Percentiles rank a stretch among this genome's conserved stretches.
Evolutionary conservation across 345 rosid species (phyloP).

Genomic region (Dipteronia dyeriana): DNA sequence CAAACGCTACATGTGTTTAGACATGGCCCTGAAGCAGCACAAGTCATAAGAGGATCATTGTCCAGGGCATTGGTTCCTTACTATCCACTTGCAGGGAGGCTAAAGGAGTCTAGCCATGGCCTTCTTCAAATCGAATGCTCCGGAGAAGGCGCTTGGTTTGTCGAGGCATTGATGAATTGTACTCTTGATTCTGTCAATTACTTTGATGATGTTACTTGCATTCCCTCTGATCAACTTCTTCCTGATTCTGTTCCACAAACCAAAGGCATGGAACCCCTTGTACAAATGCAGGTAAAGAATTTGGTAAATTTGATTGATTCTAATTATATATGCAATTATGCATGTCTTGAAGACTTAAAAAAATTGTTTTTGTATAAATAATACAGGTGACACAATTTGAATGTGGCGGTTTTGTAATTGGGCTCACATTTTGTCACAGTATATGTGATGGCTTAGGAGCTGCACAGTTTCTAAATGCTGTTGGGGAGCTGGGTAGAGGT

Average conservation of each 20-base stretch:
- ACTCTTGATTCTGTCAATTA: slow-evolving; percentile 38
- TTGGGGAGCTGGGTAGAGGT: slow-evolving; percentile 60
- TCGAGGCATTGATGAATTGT: slow-evolving; percentile 44
- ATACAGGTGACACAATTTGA: slow-evolving; percentile 57
- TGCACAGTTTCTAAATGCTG: slow-evolving; percentile 64
- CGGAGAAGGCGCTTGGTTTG: slow-evolving; percentile 46
- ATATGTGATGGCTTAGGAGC: slow-evolving; percentile 74
- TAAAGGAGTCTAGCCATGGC: slow-evolving; percentile 32
- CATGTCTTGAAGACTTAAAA: too few relatives aligned
- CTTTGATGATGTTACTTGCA: slow-evolving; percentile 34
- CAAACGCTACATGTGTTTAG: slow-evolving; percentile 50
- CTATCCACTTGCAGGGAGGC: slow-evolving; percentile 59
- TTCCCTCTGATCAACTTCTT: slow-evolving; percentile 47
- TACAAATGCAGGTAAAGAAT: slow-evolving; percentile 59
- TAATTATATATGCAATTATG: too few relatives aligned
- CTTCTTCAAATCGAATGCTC: slow-evolving; percentile 48
- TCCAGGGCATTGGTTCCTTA: slow-evolving; percentile 57
- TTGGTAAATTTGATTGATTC: too few relatives aligned
- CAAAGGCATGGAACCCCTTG: slow-evolving; percentile 47
- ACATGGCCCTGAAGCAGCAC: slow-evolving; percentile 43
- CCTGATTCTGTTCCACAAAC: slow-evolving; percentile 37
- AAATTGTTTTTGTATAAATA: too few relatives aligned
- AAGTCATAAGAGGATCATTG: slow-evolving; percentile 46
- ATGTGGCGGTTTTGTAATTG: slow-evolving; percentile 70
- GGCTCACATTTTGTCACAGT: slow-evolving; percentile 55